Base-by-base conservation (phyloP, 225 moss, liverwort and hornwort species). In the Lunularia cruciata region DNA sequence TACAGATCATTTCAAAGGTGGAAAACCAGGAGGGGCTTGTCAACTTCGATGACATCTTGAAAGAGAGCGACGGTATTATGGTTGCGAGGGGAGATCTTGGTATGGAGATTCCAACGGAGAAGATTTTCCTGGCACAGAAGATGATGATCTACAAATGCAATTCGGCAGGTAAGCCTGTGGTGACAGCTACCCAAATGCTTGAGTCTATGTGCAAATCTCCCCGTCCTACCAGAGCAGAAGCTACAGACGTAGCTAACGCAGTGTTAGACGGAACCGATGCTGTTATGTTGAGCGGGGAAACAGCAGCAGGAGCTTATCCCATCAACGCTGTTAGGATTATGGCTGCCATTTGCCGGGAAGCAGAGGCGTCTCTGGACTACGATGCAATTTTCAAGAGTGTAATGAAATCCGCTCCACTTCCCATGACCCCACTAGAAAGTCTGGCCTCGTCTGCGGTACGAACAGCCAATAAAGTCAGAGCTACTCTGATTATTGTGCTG, bases 71-170 rank as follows among this genome's bases (percentile, higher is more conserved):
- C 55, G 90, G 88, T 25, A 77, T 91, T 28, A 91, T 91, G 88
- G 86, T 91, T 3, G 88, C 90, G 31, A 83, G 90, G 70, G 91
- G 91, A 25, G 88, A 91, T 60, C 64, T 91, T 33, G 91, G 88
- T 51, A 91, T 91, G 86, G 91, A 91, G 63, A 88, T 91, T 30
- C 91, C 91, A 19, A 88, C 86, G 0, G 90, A 91, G 75, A 91
- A 91, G 70, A 88, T 91, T 8, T 91, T 91, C 49, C 52, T 88
- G 72, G 88, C 88, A 2, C 91, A 91, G 30, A 91, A 91, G 79
- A 88, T 91, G 90, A 91, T 91, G 90, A 88, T 88, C 25, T 88
- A 83, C 76, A 91, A 88, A 69, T 88, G 90, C 72, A 91, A 88
- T 74, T 83, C 86, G 25, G 83, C 81, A 49, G 90, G 90, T 15